A percentile compares a stretch with the other conserved stretches of the same genome.
Conservation (phyloP, 805 yeast genomes). For the Yamadazyma endophytica region DNA sequence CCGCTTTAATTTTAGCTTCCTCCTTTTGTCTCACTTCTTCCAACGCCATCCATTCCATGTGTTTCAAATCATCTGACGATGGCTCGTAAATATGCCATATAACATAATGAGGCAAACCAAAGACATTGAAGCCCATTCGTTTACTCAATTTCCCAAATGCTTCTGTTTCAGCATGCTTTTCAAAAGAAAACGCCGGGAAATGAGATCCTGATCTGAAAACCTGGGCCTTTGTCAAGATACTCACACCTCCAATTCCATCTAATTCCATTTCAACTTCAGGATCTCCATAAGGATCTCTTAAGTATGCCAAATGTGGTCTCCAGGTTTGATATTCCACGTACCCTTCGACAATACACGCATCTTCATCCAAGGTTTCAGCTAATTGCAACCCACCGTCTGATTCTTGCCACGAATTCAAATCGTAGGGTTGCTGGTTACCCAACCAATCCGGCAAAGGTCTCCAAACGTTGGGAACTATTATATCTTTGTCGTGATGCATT, state of each 20-base stretch:
- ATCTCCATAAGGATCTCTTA: conserved; percentile 93
- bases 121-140: conserved; percentile 80
- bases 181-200: conserved; percentile 95
- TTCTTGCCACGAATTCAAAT: conserved; percentile 82
- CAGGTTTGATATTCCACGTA: conserved; percentile 96
- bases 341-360: conserved; percentile 96
- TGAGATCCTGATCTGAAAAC: conserved; percentile 88
- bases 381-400: conserved; percentile 75
- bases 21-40: conserved; percentile 66
- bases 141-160: conserved; percentile 90
- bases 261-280: conserved; percentile 89
- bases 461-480: conserved; percentile 94
- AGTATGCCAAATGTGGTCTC: conserved; percentile 94
- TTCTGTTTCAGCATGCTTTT: conserved; percentile 96
- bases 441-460: conserved; percentile 84
- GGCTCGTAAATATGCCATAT: conserved; percentile 98
- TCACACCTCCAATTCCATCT: conserved; percentile 98
- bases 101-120: conserved; percentile 91
- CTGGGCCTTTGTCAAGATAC: conserved; percentile 79
- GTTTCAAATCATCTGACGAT: conserved; percentile 78
- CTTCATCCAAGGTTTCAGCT: conserved; percentile 79
- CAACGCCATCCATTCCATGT: conserved; percentile 84
- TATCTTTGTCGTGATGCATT: conserved; percentile 88
- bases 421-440: conserved; percentile 82
- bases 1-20: conserved; percentile 58